A percentile compares a stretch with the other conserved stretches of the same genome.
These are phyloP conservation scores for Talaromyces marneffei DNA, from an alignment of 2,329 filamentous ascomycete genomes.

Conservation along the genomic window DNA sequence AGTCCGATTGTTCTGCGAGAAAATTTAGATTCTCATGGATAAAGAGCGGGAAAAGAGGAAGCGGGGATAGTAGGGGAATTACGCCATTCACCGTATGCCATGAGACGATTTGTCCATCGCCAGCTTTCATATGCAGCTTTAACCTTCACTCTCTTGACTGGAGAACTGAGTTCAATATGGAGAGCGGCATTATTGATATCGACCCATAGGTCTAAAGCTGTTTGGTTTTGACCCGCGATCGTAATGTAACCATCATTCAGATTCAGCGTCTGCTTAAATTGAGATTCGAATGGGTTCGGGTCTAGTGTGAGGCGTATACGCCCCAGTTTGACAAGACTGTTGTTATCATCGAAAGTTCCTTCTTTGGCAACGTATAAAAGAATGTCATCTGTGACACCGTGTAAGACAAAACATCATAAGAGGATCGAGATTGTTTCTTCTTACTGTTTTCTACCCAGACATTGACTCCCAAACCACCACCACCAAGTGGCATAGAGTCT, in stretches of 20 bases:
- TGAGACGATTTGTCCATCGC: neutral
- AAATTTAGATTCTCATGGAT: neutral
- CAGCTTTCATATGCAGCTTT: slow-evolving; percentile 1
- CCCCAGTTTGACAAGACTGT: neutral
- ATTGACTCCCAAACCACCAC: neutral
- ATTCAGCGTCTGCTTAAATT: neutral
- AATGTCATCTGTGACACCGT: neutral
- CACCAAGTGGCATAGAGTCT: neutral
- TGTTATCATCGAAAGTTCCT: slow-evolving; percentile 1
- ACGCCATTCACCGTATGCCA: neutral
- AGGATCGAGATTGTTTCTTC: neutral
- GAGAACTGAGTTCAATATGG: neutral
- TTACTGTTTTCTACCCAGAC: neutral
- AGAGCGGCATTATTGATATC: neutral
- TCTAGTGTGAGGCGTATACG: neutral
- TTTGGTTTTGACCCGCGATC: neutral
- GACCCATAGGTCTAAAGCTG: neutral
- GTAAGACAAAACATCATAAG: neutral
- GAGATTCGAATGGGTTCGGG: neutral
- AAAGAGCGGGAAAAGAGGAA: neutral
- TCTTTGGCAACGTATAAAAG: slow-evolving; percentile 4
- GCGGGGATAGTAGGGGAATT: neutral
- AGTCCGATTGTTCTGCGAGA: neutral
- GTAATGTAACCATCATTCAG: slow-evolving; percentile 6
- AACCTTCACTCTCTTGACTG: neutral